These are phyloP conservation scores for Priceomyces fermenticarens DNA, from an alignment of 805 yeast species.

Conservation along the genomic window DNA sequence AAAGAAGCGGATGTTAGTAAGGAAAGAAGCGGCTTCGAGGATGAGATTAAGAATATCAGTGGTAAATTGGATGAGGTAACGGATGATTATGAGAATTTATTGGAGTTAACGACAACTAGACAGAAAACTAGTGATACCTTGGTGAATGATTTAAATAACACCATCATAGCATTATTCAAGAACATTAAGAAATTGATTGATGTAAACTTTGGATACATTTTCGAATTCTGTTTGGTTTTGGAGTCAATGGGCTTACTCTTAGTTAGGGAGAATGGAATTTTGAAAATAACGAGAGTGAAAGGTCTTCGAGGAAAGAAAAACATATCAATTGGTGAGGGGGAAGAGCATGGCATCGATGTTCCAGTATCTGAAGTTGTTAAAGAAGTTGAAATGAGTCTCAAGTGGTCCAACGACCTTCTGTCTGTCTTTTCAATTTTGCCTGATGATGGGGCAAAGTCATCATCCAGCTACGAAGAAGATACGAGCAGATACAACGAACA, in stretches of 20 bases:
- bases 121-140: constrained; percentile 22
- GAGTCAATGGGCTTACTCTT: constrained; percentile 78
- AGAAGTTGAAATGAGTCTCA: constrained; percentile 35
- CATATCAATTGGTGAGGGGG: constrained; percentile 21
- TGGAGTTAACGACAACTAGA: constrained; percentile 35
- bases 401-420: constrained; percentile 45
- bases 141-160: constrained; percentile 22
- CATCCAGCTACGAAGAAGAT: constrained; percentile 12
- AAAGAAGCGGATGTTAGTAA: constrained; percentile 57
- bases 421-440: constrained; percentile 4
- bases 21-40: constrained; percentile 49
- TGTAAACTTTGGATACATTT: constrained; percentile 27
- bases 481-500: constrained; percentile 9
- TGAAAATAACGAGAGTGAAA: constrained; percentile 70
- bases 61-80: constrained; percentile 46
- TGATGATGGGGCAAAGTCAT: constrained; percentile 6
- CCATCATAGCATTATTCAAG: constrained; percentile 14
- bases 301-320: constrained; percentile 57
- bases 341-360: constrained; percentile 28
- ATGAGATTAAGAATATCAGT: constrained; percentile 46
- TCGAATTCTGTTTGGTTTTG: constrained; percentile 52
- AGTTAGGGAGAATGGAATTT: constrained; percentile 39
- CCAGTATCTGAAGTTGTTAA: constrained; percentile 41
- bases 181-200: constrained; percentile 14
- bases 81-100: constrained; percentile 39